Conservation (phyloP, 108 stramenopile genomes). For the Asterionellopsis glacialis region DNA sequence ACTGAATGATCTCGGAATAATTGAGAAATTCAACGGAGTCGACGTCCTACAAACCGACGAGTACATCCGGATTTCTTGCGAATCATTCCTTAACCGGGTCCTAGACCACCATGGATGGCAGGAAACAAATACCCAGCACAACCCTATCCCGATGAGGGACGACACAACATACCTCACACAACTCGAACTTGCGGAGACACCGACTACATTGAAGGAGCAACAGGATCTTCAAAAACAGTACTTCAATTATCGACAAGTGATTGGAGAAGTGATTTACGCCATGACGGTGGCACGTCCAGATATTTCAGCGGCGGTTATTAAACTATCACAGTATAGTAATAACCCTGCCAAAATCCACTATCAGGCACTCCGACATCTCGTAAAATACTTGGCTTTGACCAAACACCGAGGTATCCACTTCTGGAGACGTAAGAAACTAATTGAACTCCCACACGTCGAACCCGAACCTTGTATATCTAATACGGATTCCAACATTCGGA, state of each 20-base stretch:
- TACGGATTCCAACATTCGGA: not conserved
- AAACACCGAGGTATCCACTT: slow-evolving; percentile 4
- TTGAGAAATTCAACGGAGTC: slow-evolving; percentile 29
- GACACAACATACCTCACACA: not conserved
- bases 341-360: no score
- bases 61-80: slow-evolving; percentile 20
- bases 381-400: slow-evolving; percentile 18
- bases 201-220: not conserved
- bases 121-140: no score
- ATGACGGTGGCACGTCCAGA: no score
- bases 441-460: no score
- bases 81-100: slow-evolving; percentile 25
- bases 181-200: not conserved
- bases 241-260: slow-evolving; percentile 20
- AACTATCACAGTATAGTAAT: no score
- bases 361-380: no score
- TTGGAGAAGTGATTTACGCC: slow-evolving; percentile 49
- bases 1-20: no score
- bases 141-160: no score
- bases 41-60: slow-evolving; percentile 23
- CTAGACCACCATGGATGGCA: slow-evolving; percentile 8
- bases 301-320: no score
- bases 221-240: not conserved
- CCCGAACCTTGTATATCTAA: slow-evolving; percentile 2
- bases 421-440: no score